These are phyloP conservation scores for Hevea brasiliensis DNA, from an alignment of 345 rosid genomes.

Conservation along the genomic window DNA sequence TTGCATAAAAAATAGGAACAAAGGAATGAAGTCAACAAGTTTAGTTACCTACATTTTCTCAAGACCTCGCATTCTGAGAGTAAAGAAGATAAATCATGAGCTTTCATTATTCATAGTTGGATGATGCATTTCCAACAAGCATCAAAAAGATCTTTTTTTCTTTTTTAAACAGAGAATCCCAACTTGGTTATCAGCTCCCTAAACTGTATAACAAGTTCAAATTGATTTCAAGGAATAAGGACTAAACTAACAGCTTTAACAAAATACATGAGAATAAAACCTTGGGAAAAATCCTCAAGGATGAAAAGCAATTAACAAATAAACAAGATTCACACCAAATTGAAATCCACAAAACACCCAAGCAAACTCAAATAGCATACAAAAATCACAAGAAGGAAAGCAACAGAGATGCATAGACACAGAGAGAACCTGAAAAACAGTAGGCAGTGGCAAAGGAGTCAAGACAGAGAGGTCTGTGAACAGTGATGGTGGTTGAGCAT, in stretches of 20 bases:
- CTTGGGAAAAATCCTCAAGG: neutral
- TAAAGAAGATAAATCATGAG: neutral
- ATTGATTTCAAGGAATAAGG: too few relatives aligned
- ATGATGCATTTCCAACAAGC: neutral
- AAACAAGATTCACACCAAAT: neutral
- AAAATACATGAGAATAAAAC: too few relatives aligned
- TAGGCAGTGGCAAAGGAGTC: neutral
- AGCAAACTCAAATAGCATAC: neutral
- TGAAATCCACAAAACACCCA: neutral
- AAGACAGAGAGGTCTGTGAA: too few relatives aligned
- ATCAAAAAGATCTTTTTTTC: neutral
- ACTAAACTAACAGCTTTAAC: too few relatives aligned
- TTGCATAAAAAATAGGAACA: neutral
- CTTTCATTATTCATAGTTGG: neutral
- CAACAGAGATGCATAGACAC: neutral
- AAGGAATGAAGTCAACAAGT: neutral
- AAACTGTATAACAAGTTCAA: too few relatives aligned
- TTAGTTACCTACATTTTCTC: neutral
- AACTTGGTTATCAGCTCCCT: neutral
- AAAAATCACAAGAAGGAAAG: too few relatives aligned
- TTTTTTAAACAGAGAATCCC: neutral
- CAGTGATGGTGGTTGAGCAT: too few relatives aligned
- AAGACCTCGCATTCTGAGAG: neutral
- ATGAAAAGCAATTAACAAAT: too few relatives aligned
- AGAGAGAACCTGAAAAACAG: neutral